These are phyloP conservation scores for Fusarium protoensiforme DNA, from an alignment of 2,329 filamentous ascomycete genomes.

Conservation along the genomic window DNA sequence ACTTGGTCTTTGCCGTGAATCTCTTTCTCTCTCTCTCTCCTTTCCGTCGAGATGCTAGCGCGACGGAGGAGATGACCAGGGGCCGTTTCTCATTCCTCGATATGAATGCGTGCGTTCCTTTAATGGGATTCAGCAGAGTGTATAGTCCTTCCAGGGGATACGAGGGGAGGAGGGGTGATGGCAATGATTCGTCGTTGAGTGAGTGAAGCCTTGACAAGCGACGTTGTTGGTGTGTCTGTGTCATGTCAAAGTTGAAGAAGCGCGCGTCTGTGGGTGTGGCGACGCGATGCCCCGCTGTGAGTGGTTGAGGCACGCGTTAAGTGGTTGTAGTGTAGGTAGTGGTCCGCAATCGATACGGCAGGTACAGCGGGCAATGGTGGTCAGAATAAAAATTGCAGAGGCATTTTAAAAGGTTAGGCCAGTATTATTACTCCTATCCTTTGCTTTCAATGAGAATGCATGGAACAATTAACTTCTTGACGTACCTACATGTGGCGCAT, in stretches of 20 bases:
- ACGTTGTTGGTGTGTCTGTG: conserved; percentile 12
- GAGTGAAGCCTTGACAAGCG: neutral
- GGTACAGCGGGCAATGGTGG: neutral
- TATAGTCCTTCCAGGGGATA: neutral
- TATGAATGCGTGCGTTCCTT: neutral
- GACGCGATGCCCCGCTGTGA: conserved; percentile 43
- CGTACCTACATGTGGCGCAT: neutral
- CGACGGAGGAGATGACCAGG: neutral
- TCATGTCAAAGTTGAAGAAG: conserved; percentile 33
- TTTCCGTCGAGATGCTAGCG: neutral
- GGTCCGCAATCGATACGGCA: neutral
- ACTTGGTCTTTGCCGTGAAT: conserved; percentile 26
- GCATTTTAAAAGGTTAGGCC: neutral
- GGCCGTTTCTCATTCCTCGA: neutral
- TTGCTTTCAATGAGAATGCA: neutral
- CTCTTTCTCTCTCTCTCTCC: neutral
- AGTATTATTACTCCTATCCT: neutral
- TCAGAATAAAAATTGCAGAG: neutral
- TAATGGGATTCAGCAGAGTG: neutral
- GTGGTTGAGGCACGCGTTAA: conserved; percentile 43
- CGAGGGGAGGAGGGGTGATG: neutral
- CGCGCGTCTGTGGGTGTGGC: conserved; percentile 29
- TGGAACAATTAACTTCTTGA: neutral
- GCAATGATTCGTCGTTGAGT: conserved; percentile 10
- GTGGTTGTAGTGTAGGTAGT: conserved; percentile 37